phyloP scores from a whole-genome alignment of 331 rosid genomes.

The Acacia concinna region DNA sequence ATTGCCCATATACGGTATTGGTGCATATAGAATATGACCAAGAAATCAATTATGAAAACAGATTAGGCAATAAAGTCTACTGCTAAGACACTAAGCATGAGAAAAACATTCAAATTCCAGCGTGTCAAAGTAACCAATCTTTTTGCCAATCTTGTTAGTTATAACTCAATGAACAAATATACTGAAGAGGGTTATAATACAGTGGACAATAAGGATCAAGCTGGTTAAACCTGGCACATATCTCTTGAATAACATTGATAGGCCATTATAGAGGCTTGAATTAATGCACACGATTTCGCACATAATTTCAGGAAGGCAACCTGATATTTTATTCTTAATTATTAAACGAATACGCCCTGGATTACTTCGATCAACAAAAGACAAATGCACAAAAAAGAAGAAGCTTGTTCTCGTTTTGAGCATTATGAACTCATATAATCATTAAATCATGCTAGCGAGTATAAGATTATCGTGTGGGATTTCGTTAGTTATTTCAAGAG shows the following conservation, averaged over 20 bases:
- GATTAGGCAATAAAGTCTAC: background rate
- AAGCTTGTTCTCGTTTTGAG: background rate
- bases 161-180: background rate
- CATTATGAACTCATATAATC: background rate
- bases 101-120: background rate
- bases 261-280: constrained; percentile 4
- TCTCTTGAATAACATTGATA: background rate
- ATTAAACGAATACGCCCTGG: background rate
- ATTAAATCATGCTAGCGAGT: background rate
- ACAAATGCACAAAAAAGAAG: background rate
- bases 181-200: background rate
- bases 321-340: background rate
- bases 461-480: background rate
- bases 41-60: background rate
- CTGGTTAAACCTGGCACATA: background rate
- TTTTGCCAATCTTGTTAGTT: background rate
- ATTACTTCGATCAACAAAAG: background rate
- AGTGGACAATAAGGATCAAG: background rate
- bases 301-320: background rate
- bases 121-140: background rate
- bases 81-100: background rate
- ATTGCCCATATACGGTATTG: background rate
- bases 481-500: background rate
- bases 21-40: background rate
- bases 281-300: background rate